These are phyloP conservation scores for Candida maesae DNA, from an alignment of 805 yeast species.

Conservation along the genomic window DNA sequence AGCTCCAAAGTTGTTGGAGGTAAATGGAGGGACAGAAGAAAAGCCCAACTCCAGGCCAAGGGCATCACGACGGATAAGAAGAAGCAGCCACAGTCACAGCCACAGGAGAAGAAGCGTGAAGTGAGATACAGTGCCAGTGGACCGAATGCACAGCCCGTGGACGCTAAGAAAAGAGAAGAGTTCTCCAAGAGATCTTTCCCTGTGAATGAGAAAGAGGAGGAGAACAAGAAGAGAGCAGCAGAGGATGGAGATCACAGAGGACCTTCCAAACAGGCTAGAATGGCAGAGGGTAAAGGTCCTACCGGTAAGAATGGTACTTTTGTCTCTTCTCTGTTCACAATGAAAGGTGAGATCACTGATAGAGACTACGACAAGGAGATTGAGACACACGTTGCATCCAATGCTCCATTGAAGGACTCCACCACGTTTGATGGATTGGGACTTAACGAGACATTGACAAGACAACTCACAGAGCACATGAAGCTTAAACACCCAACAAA, in stretches of 20 bases:
- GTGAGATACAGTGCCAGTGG: slow-evolving; percentile 8
- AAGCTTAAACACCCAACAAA: slow-evolving; percentile 68
- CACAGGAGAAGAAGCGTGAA: too few species aligned
- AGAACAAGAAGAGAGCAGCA: slow-evolving; percentile 18
- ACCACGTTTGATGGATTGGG: slow-evolving; percentile 73
- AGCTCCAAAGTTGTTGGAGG: slow-evolving; percentile 60
- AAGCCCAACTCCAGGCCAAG: slow-evolving; percentile 27
- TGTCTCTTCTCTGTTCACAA: slow-evolving; percentile 82
- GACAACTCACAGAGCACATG: slow-evolving; percentile 55
- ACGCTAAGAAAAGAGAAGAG: slow-evolving; percentile 1
- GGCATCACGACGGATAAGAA: slow-evolving; percentile 20
- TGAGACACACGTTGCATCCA: slow-evolving; percentile 54
- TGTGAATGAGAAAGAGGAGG: background rate
- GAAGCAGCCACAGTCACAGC: too few species aligned
- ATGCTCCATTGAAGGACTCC: slow-evolving; percentile 73
- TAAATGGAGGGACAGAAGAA: slow-evolving; percentile 77
- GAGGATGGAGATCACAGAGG: slow-evolving; percentile 17
- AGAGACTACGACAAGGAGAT: slow-evolving; percentile 36
- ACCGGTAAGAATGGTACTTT: slow-evolving; percentile 57
- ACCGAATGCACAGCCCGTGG: slow-evolving; percentile 11
- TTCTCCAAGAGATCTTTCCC: background rate
- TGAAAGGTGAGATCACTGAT: slow-evolving; percentile 50
- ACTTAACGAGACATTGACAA: slow-evolving; percentile 47
- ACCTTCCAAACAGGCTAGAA: slow-evolving; percentile 35
- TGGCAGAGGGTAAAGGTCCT: slow-evolving; percentile 45